Conservation (phyloP, 164 flowering plant species). For the Houttuynia cordata region DNA sequence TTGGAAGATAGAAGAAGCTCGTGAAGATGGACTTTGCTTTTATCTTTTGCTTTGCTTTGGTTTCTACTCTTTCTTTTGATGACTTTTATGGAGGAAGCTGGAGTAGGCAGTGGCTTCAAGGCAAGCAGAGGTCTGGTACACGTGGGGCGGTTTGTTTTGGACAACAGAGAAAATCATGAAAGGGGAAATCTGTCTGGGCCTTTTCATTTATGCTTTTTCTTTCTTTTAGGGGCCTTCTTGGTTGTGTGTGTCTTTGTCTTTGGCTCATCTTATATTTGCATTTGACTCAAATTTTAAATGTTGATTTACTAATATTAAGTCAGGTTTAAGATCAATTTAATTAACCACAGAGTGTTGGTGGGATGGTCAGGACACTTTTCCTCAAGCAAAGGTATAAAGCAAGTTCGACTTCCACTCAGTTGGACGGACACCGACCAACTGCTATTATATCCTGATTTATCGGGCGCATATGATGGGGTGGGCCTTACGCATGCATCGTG, state of each 20-base stretch:
- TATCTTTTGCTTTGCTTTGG: background rate
- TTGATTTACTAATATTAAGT: too few relatives aligned
- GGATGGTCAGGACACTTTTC: too few relatives aligned
- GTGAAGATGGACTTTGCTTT: constrained; percentile 1
- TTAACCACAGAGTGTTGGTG: too few relatives aligned
- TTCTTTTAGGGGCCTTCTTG: background rate
- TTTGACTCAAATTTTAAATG: too few relatives aligned
- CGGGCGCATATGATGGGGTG: too few relatives aligned
- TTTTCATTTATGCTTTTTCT: background rate
- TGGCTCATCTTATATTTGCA: background rate
- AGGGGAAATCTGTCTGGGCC: background rate
- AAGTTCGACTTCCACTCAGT: too few relatives aligned
- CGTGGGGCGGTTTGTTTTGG: constrained; percentile 24
- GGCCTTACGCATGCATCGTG: too few relatives aligned
- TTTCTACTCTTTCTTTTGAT: background rate
- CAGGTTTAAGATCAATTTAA: too few relatives aligned
- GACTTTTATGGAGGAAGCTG: background rate
- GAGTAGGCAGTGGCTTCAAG: constrained; percentile 15
- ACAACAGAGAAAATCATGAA: background rate
- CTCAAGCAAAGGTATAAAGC: too few relatives aligned
- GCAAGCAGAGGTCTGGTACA: constrained; percentile 22
- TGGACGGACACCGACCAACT: too few relatives aligned
- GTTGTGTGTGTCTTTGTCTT: background rate
- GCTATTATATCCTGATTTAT: too few relatives aligned
- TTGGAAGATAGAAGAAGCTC: background rate